phyloP scores from a whole-genome alignment of 805 yeast genomes.

The Wickerhamiella siamensis region DNA sequence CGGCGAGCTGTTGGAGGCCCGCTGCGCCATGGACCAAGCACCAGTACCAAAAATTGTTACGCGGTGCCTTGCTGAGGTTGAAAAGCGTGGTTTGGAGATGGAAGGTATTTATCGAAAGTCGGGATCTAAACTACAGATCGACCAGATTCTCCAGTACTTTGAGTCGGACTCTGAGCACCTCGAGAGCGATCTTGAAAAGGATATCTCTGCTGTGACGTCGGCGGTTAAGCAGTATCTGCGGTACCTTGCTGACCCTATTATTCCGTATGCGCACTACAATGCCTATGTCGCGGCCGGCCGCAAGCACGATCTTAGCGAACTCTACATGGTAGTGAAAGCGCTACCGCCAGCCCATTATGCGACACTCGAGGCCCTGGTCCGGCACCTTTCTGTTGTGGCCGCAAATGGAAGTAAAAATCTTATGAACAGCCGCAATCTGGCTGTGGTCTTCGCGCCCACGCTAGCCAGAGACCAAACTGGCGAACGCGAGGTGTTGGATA shows the following conservation, averaged over 20 bases:
- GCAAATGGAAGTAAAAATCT: slow-evolving; percentile 42
- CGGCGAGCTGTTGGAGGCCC: background rate
- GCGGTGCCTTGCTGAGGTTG: slow-evolving; percentile 64
- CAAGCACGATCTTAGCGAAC: slow-evolving; percentile 27
- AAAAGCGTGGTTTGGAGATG: slow-evolving; percentile 51
- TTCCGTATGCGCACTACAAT: slow-evolving; percentile 56
- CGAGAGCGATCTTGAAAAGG: slow-evolving; percentile 34
- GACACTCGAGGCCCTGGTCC: slow-evolving; percentile 40
- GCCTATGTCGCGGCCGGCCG: slow-evolving; percentile 43
- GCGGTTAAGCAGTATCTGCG: slow-evolving; percentile 79
- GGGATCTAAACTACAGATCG: slow-evolving; percentile 62
- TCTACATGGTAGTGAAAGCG: slow-evolving; percentile 33
- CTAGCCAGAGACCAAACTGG: slow-evolving; percentile 66
- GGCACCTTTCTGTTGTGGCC: slow-evolving; percentile 52
- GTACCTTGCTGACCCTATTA: slow-evolving; percentile 70
- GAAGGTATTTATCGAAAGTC: slow-evolving; percentile 90
- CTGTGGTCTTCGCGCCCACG: slow-evolving; percentile 93
- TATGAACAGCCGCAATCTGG: slow-evolving; percentile 71
- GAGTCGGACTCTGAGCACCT: slow-evolving; percentile 26
- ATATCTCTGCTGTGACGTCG: slow-evolving; percentile 75
- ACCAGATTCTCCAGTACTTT: slow-evolving; percentile 30
- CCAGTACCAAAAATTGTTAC: slow-evolving; percentile 57
- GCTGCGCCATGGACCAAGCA: slow-evolving; percentile 11
- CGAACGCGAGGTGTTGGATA: slow-evolving; percentile 70
- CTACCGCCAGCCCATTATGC: slow-evolving; percentile 58